Evolutionary conservation across 169 alveolate genomes (phyloP), one percentile per base, ranked within the genome.

Genomic region (Neospora caninum): DNA sequence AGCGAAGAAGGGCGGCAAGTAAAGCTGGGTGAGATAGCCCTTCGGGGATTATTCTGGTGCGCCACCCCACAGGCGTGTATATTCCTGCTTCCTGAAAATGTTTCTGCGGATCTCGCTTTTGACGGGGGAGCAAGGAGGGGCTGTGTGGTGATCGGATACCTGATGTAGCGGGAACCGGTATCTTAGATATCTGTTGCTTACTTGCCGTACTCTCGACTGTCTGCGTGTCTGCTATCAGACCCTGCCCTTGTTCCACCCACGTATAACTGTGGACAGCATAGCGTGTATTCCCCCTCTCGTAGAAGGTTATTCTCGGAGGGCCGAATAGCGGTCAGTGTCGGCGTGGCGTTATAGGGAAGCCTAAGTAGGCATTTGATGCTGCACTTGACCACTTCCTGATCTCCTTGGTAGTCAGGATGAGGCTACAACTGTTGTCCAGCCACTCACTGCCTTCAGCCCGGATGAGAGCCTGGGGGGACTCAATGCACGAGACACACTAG

Each of bases 1-100:
- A 20, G 86, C 43, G 2, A 78, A 78, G 86, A 78, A 78, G 86
- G 86, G 86, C 42, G 86, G 86, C 39, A 78, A 78, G 86, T 78
- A 78, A 64, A 27, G 73, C 73, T 6, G 25, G 73, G 73, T 7
- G 73, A 49, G 58, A 7, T 49, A 49, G 4, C 58, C 58, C 58
- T 49, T 49, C 58, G 58, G 58, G 58, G 58, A 49, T 49, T 49
- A 49, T 49, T 49, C 22, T 49, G 13, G 58, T 49, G 58, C 58
- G 4, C 58, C 58, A 49, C 58, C 58, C 4, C 58, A 49, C 58
- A 27, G 73, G 31, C 20, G 73, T 29, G 73, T 64, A 6, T 49
- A 49, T 49, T 27, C 73, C 73, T 64, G 73, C n/a, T 27, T 64
- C 73, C n/a, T 27, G 73, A 64, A 64, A 64, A 22, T 64, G 73